Evolutionary conservation across 495 filamentous ascomycete genomes (phyloP).

Genomic region (Penicillium samsonianum): DNA sequence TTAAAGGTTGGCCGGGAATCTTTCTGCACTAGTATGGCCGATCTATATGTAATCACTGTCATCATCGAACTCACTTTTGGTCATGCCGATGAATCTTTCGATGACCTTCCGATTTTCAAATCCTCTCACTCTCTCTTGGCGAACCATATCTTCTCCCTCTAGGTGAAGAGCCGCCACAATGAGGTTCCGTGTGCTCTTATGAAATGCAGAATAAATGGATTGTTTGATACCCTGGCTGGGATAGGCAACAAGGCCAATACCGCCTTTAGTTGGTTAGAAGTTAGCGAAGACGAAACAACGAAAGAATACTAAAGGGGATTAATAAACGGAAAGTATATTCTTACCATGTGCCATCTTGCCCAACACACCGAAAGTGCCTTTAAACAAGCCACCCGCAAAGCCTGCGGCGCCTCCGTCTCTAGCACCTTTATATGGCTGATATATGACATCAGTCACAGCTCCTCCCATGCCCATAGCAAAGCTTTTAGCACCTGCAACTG

Average conservation of each 20-base stretch:
- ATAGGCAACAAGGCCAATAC: neutral
- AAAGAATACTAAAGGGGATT: neutral
- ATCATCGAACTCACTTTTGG: neutral
- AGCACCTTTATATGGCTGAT: constrained; percentile 64
- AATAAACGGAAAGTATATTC: neutral
- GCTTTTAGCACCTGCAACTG: constrained; percentile 47
- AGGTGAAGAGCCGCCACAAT: neutral
- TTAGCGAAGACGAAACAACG: neutral
- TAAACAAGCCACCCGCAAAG: constrained; percentile 65
- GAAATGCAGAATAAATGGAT: neutral
- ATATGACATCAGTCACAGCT: constrained; percentile 68
- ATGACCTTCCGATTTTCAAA: neutral
- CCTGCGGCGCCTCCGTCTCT: constrained; percentile 60
- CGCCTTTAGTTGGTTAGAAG: neutral
- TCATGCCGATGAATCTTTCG: neutral
- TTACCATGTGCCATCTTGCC: neutral
- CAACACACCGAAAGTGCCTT: constrained; percentile 67
- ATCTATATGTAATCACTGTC: neutral
- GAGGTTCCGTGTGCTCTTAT: neutral
- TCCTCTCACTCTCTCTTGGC: neutral
- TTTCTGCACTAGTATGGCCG: neutral
- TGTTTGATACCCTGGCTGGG: neutral
- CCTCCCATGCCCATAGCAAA: constrained; percentile 72
- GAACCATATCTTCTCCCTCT: neutral
- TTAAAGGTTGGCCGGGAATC: neutral